Evolutionary conservation across 139 green algal genomes (phyloP), one percentile per base, ranked within the genome.

Genomic region (Astrephomene gubernaculifera): DNA sequence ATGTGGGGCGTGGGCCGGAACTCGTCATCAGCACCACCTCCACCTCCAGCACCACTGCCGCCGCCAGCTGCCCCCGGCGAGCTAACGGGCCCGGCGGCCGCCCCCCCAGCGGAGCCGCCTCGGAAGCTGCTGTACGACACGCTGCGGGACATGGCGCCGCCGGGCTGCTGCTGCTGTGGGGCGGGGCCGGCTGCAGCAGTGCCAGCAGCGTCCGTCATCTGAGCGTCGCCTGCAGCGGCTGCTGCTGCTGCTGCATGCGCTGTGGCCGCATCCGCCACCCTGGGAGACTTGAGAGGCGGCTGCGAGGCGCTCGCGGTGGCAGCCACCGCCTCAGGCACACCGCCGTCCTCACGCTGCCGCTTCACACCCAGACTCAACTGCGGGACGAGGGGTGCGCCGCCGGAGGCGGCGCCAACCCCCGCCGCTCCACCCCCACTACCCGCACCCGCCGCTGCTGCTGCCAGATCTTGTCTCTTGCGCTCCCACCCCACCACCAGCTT

Each of bases 401-500:
- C 72, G 68, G 67, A 19, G 29, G 22, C 73, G 53, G 43, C 53
- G 71, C 45, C n/a, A n/a, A n/a, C n/a, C n/a, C n/a, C n/a, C n/a
- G n/a, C n/a, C n/a, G n/a, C n/a, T n/a, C n/a, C n/a, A n/a, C n/a
- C n/a, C n/a, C n/a, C n/a, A n/a, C n/a, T 17, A 79, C 29, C 33
- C 7, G 14, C 31, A 0, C 5, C 72, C 24, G 71, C 81, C 57
- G 79, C 76, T 57, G 82, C 82, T 38, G 57, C 81, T 22, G 76
- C 52, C 74, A 43, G 31, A 36, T 72, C 49, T n/a, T 86, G 79
- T 22, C 87, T 36, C 29, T 86, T 57, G 43, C 92, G 68, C 84
- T 99, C 97, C 97, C 97, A 99, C 4, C 87, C 57, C 39, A 99
- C 60, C n/a, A 99, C 88, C 22, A 98, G 91, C 8, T 87, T 90